These are phyloP conservation scores for Pseudotsuga menziesii DNA, from an alignment of 75 land plant genomes.

Conservation along the genomic window DNA sequence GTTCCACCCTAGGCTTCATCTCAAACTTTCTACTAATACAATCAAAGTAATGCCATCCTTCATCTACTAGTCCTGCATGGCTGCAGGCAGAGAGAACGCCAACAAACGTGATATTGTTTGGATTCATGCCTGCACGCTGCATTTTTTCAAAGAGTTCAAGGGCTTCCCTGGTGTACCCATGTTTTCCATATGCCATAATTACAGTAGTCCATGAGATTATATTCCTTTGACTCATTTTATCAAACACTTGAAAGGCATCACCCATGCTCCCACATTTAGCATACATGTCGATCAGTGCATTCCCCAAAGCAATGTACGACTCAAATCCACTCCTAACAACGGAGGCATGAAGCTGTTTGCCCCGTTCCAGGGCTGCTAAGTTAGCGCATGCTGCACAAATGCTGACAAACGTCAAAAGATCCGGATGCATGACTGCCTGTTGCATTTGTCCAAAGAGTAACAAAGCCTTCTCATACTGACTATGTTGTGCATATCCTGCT, in stretches of 20 bases:
- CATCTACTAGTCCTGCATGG: background rate
- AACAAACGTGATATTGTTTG: conserved; percentile 11
- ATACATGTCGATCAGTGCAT: background rate
- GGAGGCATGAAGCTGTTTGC: conserved; percentile 9
- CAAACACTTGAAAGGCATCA: conserved; percentile 7
- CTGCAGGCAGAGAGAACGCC: background rate
- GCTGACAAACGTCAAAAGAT: background rate
- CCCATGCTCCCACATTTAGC: background rate
- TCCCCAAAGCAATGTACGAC: background rate
- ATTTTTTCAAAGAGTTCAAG: conserved; percentile 11
- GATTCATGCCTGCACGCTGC: conserved; percentile 10
- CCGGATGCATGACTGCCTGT: conserved; percentile 13
- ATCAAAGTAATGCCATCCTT: background rate
- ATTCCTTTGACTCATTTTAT: background rate
- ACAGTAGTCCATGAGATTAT: conserved; percentile 15
- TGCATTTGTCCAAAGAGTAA: conserved; percentile 5
- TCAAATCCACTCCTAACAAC: conserved; percentile 9
- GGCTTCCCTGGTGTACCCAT: background rate
- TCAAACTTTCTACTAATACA: background rate
- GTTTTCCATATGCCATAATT: conserved; percentile 11
- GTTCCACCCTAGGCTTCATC: background rate
- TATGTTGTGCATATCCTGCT: conserved; percentile 10
- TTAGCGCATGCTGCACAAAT: conserved; percentile 2
- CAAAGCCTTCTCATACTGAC: conserved; percentile 1
- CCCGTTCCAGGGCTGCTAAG: background rate